These are phyloP conservation scores for Musa itinerans DNA, from an alignment of 176 grass and related monocot genomes.

Conservation along the genomic window DNA sequence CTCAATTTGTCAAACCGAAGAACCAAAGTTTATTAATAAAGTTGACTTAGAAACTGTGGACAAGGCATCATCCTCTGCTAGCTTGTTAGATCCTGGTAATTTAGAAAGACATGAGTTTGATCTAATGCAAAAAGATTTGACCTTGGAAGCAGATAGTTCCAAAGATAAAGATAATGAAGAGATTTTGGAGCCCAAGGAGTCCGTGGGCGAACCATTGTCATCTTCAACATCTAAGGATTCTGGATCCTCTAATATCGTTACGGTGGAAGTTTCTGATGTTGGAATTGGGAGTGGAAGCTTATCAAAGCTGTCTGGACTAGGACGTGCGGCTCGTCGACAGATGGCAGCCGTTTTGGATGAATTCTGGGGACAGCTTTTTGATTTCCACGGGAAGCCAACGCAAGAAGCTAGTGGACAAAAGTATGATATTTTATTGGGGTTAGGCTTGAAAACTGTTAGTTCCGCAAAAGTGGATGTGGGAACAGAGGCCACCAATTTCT, in stretches of 20 bases:
- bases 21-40: slow-evolving; percentile 50
- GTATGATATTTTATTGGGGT: slow-evolving; percentile 65
- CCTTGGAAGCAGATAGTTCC: slow-evolving; percentile 36
- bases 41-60: slow-evolving; percentile 39
- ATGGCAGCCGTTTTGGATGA: slow-evolving; percentile 74
- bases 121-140: slow-evolving; percentile 43
- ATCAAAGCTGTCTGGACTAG: slow-evolving; percentile 79
- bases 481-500: slow-evolving; percentile 45
- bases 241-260: slow-evolving; percentile 43
- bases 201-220: slow-evolving; percentile 15
- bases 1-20: slow-evolving; percentile 36
- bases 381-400: slow-evolving; percentile 81
- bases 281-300: slow-evolving; percentile 61
- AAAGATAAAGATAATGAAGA: slow-evolving; percentile 34
- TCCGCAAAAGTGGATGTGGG: slow-evolving; percentile 43
- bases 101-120: slow-evolving; percentile 22
- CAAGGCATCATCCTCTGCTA: slow-evolving; percentile 20
- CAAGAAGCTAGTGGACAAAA: slow-evolving; percentile 62
- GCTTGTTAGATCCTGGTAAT: slow-evolving; percentile 29
- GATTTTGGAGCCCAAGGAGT: slow-evolving; percentile 38
- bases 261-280: slow-evolving; percentile 46
- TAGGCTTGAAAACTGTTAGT: slow-evolving; percentile 56
- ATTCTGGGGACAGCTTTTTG: slow-evolving; percentile 93
- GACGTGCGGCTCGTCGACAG: slow-evolving; percentile 78
- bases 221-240: slow-evolving; percentile 37